Conservation (phyloP, 306 rosid species). For the Elaeagnus macrophylla region DNA sequence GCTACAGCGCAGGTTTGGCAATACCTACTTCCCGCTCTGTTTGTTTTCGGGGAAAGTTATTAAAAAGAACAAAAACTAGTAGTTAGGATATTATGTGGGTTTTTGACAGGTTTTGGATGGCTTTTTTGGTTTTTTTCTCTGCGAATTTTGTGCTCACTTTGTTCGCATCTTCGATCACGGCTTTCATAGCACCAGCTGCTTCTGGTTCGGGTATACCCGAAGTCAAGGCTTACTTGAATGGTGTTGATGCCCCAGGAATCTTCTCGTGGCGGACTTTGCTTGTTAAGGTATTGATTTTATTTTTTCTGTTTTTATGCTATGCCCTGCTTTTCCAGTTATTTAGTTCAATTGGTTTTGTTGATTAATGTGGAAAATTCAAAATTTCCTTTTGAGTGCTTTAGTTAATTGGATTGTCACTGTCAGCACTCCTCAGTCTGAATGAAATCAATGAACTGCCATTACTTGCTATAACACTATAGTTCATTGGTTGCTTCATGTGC, state of each 20-base stretch:
- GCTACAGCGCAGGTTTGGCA: constrained; percentile 46
- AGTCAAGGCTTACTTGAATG: constrained; percentile 92
- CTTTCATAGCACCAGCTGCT: constrained; percentile 71
- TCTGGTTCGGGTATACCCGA: constrained; percentile 94
- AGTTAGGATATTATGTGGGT: constrained; percentile 1
- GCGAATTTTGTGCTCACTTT: constrained; percentile 68
- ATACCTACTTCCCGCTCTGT: not conserved
- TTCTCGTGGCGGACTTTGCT: constrained; percentile 48
- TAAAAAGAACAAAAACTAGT: not conserved
- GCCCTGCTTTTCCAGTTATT: not conserved
- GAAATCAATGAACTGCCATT: not conserved
- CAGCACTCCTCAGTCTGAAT: not conserved
- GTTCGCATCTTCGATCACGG: constrained; percentile 58
- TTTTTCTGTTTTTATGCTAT: not conserved
- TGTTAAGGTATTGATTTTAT: constrained; percentile 47
- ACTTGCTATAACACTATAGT: not conserved
- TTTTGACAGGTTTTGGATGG: constrained; percentile 53
- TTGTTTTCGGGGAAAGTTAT: constrained; percentile 3
- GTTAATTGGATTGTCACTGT: not conserved
- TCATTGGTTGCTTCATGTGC: constrained; percentile 16
- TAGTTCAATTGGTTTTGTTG: not conserved
- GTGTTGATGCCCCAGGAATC: constrained; percentile 88
- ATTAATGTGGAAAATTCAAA: not conserved
- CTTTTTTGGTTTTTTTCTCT: constrained; percentile 52
- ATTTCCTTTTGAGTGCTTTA: not conserved